Conservation (phyloP, 2,329 filamentous ascomycete genomes). For the Sporothrix schenckii region DNA sequence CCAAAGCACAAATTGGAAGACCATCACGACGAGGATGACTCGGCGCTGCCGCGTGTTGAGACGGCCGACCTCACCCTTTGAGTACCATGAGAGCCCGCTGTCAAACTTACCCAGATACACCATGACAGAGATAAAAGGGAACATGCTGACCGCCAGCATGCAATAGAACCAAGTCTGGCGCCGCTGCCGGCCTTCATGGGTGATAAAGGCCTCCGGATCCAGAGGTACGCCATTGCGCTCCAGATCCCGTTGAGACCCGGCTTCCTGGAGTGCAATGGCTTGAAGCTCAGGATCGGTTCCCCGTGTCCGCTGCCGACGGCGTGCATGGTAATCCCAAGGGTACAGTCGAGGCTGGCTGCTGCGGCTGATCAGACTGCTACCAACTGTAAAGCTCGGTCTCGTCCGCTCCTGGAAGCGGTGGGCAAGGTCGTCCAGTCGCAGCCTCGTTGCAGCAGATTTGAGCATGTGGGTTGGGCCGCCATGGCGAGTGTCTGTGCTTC, state of each 20-base stretch:
- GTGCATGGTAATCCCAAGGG: conserved; percentile 38
- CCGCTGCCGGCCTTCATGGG: conserved; percentile 40
- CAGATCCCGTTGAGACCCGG: conserved; percentile 23
- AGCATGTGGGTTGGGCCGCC: conserved; percentile 10
- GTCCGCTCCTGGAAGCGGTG: conserved; percentile 11
- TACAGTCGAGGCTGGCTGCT: conserved; percentile 34
- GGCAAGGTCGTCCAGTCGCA: conserved; percentile 29
- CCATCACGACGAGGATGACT: conserved; percentile 44
- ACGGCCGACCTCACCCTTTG: conserved; percentile 49
- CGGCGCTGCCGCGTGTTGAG: conserved; percentile 47
- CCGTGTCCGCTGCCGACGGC: conserved; percentile 26
- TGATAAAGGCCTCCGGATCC: conserved; percentile 39
- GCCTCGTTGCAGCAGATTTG: conserved; percentile 26
- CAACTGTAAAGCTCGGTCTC: neutral
- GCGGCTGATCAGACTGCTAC: conserved; percentile 11
- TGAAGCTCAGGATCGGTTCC: conserved; percentile 35
- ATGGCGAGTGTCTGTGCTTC: conserved; percentile 24
- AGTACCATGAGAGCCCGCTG: conserved; percentile 53
- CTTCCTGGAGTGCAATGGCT: conserved; percentile 28
- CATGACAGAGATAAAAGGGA: conserved; percentile 54
- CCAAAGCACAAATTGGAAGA: conserved; percentile 38
- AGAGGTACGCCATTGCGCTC: conserved; percentile 34
- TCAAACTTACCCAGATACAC: conserved; percentile 52
- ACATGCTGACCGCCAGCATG: conserved; percentile 46
- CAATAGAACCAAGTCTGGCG: conserved; percentile 46